Percentiles rank a stretch among this genome's conserved stretches.
phyloP scores from a whole-genome alignment of 192 early-diverging fungal species.

The Umbelopsis ramanniana region DNA sequence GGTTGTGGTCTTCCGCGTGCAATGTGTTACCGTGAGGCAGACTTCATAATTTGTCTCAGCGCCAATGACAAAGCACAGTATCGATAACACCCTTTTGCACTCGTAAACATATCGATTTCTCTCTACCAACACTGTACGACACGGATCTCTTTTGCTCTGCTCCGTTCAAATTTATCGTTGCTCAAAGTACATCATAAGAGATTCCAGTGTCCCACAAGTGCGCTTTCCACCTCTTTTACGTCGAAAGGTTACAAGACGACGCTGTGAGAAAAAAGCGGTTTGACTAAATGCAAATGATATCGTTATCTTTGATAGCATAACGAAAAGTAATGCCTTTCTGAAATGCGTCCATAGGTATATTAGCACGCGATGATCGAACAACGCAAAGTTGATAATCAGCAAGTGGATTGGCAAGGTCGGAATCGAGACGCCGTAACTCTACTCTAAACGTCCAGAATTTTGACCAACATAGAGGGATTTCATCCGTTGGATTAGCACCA shows the following conservation, averaged over 20 bases:
- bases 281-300: neutral
- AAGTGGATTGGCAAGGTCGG: neutral
- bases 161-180: neutral
- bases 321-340: neutral
- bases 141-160: neutral
- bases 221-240: no score
- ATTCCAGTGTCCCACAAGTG: no score
- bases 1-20: neutral
- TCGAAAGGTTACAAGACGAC: neutral
- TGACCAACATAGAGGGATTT: conserved; percentile 7
- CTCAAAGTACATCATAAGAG: no score
- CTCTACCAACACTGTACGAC: neutral
- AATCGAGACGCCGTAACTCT: neutral
- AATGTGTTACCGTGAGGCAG: neutral
- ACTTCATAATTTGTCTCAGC: neutral
- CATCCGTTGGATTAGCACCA: neutral
- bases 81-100: neutral
- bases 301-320: conserved; percentile 14
- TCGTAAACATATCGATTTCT: neutral
- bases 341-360: neutral
- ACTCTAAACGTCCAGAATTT: conserved; percentile 3
- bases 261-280: neutral
- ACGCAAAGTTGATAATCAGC: neutral
- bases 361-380: neutral
- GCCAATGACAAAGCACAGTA: neutral